Conservation (phyloP, 2,329 filamentous ascomycete genomes). For the Fusarium globosum region DNA sequence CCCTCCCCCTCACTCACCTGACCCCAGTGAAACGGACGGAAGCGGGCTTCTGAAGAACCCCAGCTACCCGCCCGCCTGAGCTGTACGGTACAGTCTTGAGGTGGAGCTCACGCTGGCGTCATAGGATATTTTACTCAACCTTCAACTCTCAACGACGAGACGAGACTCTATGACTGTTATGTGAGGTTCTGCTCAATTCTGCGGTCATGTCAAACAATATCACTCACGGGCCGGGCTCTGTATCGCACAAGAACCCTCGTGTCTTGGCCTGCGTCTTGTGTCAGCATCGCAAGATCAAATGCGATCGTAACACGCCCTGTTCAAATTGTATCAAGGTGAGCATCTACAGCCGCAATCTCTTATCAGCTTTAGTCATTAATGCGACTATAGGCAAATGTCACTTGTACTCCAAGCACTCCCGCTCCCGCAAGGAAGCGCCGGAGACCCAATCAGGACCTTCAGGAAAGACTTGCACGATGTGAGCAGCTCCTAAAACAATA, state of each 20-base stretch:
- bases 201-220: conserved; percentile 50
- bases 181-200: conserved; percentile 41
- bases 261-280: conserved; percentile 67
- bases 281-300: conserved; percentile 72
- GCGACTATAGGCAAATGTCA: conserved; percentile 62
- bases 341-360: not conserved
- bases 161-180: conserved; percentile 40
- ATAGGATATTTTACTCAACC: conserved; percentile 35
- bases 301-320: conserved; percentile 68
- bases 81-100: not conserved
- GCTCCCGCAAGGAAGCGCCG: conserved; percentile 69
- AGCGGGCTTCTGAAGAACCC: conserved; percentile 24
- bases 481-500: conserved; percentile 70
- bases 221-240: conserved; percentile 35
- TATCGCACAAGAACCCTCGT: conserved; percentile 54
- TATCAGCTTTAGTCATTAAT: not conserved
- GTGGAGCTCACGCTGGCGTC: conserved; percentile 33
- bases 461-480: conserved; percentile 68
- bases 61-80: conserved; percentile 13
- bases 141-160: conserved; percentile 13
- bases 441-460: conserved; percentile 70
- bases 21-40: conserved; percentile 6
- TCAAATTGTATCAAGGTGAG: conserved; percentile 70
- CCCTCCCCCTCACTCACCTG: conserved; percentile 41
- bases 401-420: conserved; percentile 69